Base-by-base conservation (phyloP, 1,284 basidiomycete genomes). In the Anthracocystis setariae region DNA sequence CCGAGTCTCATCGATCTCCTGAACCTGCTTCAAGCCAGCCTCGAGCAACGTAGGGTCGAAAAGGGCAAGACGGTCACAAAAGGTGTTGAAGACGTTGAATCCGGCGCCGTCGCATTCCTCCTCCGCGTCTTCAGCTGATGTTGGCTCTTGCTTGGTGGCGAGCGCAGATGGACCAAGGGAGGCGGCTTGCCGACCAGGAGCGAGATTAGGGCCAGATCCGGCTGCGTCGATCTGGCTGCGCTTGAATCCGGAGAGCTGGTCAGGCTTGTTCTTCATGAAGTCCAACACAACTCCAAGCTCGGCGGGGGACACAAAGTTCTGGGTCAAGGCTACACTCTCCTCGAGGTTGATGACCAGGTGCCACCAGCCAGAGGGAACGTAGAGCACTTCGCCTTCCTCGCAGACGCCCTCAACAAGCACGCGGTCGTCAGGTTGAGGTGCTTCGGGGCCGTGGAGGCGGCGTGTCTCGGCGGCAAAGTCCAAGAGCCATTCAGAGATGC, bases 221-320 rank as follows among this genome's bases (percentile, higher is more conserved):
- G 35, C 12, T 9, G 40, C 25, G 15, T 23, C 38, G 35, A 68
- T 25, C 32, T 65, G 52, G 20, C 39, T 55, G 20, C 67, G 59
- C 39, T 83, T 81, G 76, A 85, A 85, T 3, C 85, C 85, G 1
- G 84, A 84, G 5, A 85, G 76, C 54, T 85, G 85, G 23, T 84
- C 83, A 0, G 82, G 69, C 39, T 81, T 79, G 70, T 84, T 75
- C 44, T 81, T 80, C 77, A 85, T 82, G 62, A 85, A 85, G 43
- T 77, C 73, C 15, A 85, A 74, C 33, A 85, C 84, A 23, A 74
- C 62, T 3, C 77, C 73, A 20, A 85, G 73, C 63, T 85, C 84
- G n/a, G 75, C 61, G 7, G 74, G 73, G 3, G 84, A 84, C 24
- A 85, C 84, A 74, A 84, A 85, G 74, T 85, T 85, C 63, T 85